Percentiles rank a stretch among this genome's conserved stretches.
phyloP scores from a whole-genome alignment of 2,329 filamentous ascomycete genomes.

The Fusarium temperatum region DNA sequence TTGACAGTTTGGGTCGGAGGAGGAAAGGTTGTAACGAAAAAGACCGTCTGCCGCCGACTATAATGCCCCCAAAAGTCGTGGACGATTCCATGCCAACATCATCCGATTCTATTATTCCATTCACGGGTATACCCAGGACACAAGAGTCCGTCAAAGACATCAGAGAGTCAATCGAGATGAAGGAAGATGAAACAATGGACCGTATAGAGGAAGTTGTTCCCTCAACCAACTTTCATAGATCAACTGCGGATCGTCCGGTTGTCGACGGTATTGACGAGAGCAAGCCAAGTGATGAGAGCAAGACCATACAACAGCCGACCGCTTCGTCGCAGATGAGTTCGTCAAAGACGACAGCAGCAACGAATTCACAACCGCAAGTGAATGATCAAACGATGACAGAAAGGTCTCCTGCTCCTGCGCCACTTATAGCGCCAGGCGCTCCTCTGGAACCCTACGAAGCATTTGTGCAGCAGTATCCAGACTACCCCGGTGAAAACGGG shows the following conservation, averaged over 20 bases:
- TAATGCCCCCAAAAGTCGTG: constrained; percentile 28
- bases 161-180: constrained; percentile 35
- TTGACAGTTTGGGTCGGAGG: constrained; percentile 30
- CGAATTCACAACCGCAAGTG: background rate
- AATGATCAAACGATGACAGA: background rate
- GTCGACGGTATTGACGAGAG: background rate
- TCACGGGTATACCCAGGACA: constrained; percentile 32
- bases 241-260: background rate
- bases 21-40: constrained; percentile 15
- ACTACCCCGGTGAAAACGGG: constrained; percentile 51
- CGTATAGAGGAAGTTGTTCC: constrained; percentile 15
- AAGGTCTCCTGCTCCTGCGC: background rate
- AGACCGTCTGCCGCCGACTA: constrained; percentile 39
- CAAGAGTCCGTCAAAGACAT: constrained; percentile 31
- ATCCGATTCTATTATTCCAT: constrained; percentile 45
- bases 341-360: background rate
- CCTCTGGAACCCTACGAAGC: constrained; percentile 45
- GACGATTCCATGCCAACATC: constrained; percentile 41
- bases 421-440: constrained; percentile 13
- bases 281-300: background rate
- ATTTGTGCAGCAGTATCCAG: constrained; percentile 56
- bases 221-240: constrained; percentile 10
- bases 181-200: constrained; percentile 5
- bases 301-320: background rate
- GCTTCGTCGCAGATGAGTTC: background rate